A percentile compares a stretch with the other conserved stretches of the same genome.
These are phyloP conservation scores for Talaromyces sp. DNA, from an alignment of 2,329 filamentous ascomycete species.

Conservation along the genomic window DNA sequence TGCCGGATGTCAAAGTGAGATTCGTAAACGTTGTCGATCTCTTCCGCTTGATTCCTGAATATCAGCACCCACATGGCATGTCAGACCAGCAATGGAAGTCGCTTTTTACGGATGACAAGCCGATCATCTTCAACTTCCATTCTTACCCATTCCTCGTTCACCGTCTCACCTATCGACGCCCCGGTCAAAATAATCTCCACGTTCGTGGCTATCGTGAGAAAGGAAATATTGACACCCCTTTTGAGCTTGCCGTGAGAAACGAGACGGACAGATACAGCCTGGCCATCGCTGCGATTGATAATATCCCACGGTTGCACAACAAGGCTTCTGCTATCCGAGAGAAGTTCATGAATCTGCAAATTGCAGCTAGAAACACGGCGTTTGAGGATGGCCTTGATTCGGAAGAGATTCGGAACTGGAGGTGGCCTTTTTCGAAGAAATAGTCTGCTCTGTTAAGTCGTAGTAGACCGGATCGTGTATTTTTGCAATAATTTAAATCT, in stretches of 20 bases:
- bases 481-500: neutral
- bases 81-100: conserved; percentile 63
- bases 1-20: conserved; percentile 70
- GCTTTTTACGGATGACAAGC: conserved; percentile 69
- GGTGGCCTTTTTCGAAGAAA: conserved; percentile 51
- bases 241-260: conserved; percentile 75
- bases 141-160: conserved; percentile 78
- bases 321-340: conserved; percentile 61
- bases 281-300: conserved; percentile 73
- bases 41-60: conserved; percentile 71
- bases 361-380: conserved; percentile 61
- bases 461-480: neutral
- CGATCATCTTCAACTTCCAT: conserved; percentile 81
- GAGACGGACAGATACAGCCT: conserved; percentile 73
- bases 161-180: conserved; percentile 71
- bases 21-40: conserved; percentile 78
- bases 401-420: conserved; percentile 62
- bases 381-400: conserved; percentile 71
- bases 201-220: conserved; percentile 80
- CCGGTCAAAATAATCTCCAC: conserved; percentile 64
- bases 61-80: conserved; percentile 71
- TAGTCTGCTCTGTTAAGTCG: conserved; percentile 2
- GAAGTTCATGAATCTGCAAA: conserved; percentile 61
- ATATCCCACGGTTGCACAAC: conserved; percentile 61
- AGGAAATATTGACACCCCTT: conserved; percentile 78